Evolutionary conservation across 2,329 filamentous ascomycete species (phyloP).

Genomic region (Domatiomyces catenatus): DNA sequence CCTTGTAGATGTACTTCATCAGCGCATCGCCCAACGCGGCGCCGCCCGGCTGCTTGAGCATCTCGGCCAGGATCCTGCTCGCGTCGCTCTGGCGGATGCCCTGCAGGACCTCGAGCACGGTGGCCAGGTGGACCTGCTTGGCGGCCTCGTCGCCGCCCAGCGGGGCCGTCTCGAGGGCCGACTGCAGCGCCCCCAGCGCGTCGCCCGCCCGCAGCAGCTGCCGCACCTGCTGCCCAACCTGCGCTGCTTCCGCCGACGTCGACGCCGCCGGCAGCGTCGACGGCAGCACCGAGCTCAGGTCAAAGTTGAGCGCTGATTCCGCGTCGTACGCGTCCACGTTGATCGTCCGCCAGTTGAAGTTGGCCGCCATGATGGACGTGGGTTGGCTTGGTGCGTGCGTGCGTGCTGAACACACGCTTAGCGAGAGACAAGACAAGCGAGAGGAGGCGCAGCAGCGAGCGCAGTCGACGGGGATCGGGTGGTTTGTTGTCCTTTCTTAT

Average conservation of each 20-base stretch:
- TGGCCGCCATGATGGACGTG: too few species aligned
- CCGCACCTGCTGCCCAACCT: constrained; percentile 63
- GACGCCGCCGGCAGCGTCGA: constrained; percentile 52
- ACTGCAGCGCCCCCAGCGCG: constrained; percentile 68
- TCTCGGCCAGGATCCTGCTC: constrained; percentile 68
- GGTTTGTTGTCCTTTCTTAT: too few species aligned
- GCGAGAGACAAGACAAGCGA: too few species aligned
- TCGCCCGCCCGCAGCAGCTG: constrained; percentile 80
- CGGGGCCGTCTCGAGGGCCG: constrained; percentile 72
- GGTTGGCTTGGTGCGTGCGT: too few species aligned
- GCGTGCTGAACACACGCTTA: too few species aligned
- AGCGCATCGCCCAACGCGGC: constrained; percentile 76
- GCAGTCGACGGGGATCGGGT: too few species aligned
- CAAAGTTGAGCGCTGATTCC: constrained; percentile 83
- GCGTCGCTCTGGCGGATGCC: constrained; percentile 95
- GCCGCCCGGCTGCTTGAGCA: constrained; percentile 65
- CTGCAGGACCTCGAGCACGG: constrained; percentile 83
- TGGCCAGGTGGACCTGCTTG: constrained; percentile 76
- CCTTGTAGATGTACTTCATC: constrained; percentile 82
- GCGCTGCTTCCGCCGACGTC: constrained; percentile 62
- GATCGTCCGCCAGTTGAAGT: constrained; percentile 66
- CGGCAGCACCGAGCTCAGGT: constrained; percentile 67
- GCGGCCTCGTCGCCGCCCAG: constrained; percentile 39
- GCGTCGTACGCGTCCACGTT: constrained; percentile 85
- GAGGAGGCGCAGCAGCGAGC: too few species aligned